Evolutionary conservation across 2,329 filamentous ascomycete genomes (phyloP).

Genomic region (Phialemonium atrogriseum): DNA sequence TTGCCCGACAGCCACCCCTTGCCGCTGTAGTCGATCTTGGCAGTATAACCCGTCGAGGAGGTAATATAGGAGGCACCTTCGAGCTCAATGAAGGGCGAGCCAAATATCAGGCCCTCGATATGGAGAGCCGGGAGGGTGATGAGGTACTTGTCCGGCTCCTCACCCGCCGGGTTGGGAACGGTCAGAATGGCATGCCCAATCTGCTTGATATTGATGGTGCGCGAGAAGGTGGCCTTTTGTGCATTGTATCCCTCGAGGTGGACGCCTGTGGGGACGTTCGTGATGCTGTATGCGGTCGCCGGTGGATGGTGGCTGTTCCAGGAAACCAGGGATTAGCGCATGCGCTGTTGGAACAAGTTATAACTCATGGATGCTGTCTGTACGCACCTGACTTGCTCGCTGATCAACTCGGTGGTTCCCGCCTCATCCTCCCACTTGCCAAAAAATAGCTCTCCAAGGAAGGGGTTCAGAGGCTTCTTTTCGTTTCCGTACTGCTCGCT

Average conservation of each 20-base stretch:
- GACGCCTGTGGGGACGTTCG: constrained; percentile 76
- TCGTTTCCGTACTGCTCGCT: constrained; percentile 81
- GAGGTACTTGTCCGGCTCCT: constrained; percentile 62
- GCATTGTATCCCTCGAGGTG: constrained; percentile 83
- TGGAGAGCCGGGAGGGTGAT: constrained; percentile 88
- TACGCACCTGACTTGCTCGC: constrained; percentile 77
- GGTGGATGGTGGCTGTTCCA: constrained; percentile 72
- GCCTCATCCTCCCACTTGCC: constrained; percentile 80
- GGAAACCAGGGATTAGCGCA: background rate
- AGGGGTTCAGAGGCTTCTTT: constrained; percentile 97
- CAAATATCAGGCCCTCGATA: constrained; percentile 86
- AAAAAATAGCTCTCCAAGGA: constrained; percentile 88
- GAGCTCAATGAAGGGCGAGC: constrained; percentile 83
- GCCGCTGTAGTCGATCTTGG: constrained; percentile 87
- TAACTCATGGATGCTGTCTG: background rate
- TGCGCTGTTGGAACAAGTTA: background rate
- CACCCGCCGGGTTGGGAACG: constrained; percentile 39
- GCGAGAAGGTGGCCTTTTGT: constrained; percentile 90
- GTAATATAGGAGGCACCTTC: constrained; percentile 79
- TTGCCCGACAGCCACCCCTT: constrained; percentile 93
- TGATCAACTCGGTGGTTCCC: constrained; percentile 78
- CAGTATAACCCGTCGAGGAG: constrained; percentile 77
- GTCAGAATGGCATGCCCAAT: constrained; percentile 82
- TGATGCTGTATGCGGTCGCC: constrained; percentile 88
- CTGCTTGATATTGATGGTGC: constrained; percentile 92